These are phyloP conservation scores for Peziza echinospora DNA, from an alignment of 495 filamentous ascomycete genomes.

Conservation along the genomic window DNA sequence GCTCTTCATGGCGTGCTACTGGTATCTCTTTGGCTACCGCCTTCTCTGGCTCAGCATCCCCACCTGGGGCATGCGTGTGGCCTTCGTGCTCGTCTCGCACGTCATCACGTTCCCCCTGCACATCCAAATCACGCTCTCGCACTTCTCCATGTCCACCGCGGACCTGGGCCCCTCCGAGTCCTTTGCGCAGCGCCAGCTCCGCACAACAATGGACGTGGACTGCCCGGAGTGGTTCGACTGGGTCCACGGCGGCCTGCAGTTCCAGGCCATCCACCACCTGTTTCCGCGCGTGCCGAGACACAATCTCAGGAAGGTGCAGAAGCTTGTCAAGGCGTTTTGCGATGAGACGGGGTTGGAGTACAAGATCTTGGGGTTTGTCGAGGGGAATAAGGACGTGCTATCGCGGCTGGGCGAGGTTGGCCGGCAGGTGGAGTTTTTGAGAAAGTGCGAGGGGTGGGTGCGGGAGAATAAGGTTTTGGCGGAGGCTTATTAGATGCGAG, in stretches of 20 bases:
- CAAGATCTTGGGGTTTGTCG: constrained; percentile 23
- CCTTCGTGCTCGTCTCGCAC: constrained; percentile 28
- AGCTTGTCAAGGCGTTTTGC: constrained; percentile 25
- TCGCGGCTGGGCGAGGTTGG: constrained; percentile 22
- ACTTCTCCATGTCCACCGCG: constrained; percentile 29
- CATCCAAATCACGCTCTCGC: constrained; percentile 31
- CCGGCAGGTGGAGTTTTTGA: constrained; percentile 23
- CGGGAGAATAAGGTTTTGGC: constrained; percentile 19
- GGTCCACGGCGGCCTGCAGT: constrained; percentile 29
- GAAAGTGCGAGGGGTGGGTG: constrained; percentile 26
- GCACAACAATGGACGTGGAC: constrained; percentile 31
- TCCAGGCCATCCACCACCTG: constrained; percentile 29
- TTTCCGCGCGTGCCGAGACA: constrained; percentile 28
- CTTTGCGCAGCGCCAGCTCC: constrained; percentile 28
- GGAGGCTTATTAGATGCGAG: constrained; percentile 3
- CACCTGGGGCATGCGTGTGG: constrained; percentile 24
- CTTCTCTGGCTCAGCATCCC: constrained; percentile 25
- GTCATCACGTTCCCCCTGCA: constrained; percentile 29
- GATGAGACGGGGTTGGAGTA: constrained; percentile 25
- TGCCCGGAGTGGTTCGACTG: constrained; percentile 29
- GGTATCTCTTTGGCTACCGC: constrained; percentile 27
- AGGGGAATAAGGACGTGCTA: constrained; percentile 25
- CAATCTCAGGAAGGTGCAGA: constrained; percentile 25
- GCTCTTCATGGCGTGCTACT: constrained; percentile 24
- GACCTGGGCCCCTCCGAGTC: constrained; percentile 27